phyloP scores from a whole-genome alignment of 352 stramenopile species.

The Phytophthora hibernalis region DNA sequence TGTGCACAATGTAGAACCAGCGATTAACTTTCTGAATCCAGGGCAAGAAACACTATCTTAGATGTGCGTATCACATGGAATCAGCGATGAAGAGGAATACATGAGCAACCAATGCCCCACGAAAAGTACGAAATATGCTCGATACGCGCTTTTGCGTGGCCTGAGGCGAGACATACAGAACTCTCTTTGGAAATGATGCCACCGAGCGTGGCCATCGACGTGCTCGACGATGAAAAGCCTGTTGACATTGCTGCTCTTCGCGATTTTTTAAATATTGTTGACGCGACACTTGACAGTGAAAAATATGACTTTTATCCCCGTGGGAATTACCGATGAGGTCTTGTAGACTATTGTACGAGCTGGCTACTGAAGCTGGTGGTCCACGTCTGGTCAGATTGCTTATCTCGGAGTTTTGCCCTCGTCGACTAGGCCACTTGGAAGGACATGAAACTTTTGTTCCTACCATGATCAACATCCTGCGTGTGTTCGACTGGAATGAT shows the following conservation, averaged over 20 bases:
- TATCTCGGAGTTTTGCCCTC: slow-evolving; percentile 4
- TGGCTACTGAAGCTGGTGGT: slow-evolving; percentile 12
- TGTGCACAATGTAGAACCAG: background rate
- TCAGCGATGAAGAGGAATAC: slow-evolving; percentile 22
- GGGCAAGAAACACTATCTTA: slow-evolving; percentile 19
- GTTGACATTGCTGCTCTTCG: slow-evolving; percentile 2
- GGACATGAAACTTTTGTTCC: slow-evolving; percentile 6
- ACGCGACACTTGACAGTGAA: background rate
- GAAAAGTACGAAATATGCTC: slow-evolving; percentile 28
- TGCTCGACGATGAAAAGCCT: background rate
- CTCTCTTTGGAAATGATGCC: slow-evolving; percentile 8
- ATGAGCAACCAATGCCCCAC: slow-evolving; percentile 11
- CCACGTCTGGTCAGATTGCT: slow-evolving; percentile 7
- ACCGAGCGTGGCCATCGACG: background rate
- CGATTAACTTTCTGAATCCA: slow-evolving; percentile 27
- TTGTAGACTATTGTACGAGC: background rate
- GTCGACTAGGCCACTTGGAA: background rate
- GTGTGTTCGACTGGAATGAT: slow-evolving; percentile 13
- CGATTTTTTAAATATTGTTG: slow-evolving; percentile 9
- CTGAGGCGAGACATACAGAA: background rate
- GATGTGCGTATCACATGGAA: slow-evolving; percentile 17
- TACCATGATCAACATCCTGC: background rate
- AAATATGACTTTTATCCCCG: background rate
- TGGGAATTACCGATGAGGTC: background rate
- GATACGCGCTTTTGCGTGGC: slow-evolving; percentile 23